Conservation (phyloP, 148 eudicot species). For the Rheum nobile region DNA sequence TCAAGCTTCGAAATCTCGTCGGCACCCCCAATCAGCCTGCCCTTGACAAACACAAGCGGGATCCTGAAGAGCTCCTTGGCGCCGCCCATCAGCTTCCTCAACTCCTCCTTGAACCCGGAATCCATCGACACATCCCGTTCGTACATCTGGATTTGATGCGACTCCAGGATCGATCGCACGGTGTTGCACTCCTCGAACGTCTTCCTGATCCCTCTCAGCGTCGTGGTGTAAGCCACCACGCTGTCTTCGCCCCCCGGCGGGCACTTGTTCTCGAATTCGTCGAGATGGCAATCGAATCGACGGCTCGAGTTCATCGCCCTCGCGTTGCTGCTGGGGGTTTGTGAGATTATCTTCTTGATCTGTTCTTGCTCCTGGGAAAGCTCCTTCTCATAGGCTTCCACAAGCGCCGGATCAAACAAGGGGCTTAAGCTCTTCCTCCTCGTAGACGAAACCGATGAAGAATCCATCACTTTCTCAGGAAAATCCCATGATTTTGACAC, state of each 20-base stretch:
- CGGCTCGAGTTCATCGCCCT: not conserved
- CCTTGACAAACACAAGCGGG: conserved; percentile 72
- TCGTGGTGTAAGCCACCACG: conserved; percentile 66
- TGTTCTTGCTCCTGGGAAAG: conserved; percentile 40
- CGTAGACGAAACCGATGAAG: conserved; percentile 12
- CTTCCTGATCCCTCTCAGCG: conserved; percentile 80
- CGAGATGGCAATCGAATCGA: conserved; percentile 14
- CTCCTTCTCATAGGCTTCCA: conserved; percentile 38
- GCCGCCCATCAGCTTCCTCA: conserved; percentile 48
- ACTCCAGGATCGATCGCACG: conserved; percentile 46
- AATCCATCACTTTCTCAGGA: conserved; percentile 20
- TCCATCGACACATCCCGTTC: conserved; percentile 91
- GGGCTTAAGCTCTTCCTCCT: conserved; percentile 54
- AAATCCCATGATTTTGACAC: conserved; percentile 25
- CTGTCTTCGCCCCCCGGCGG: conserved; percentile 57
- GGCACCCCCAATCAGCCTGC: conserved; percentile 75
- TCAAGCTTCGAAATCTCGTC: conserved; percentile 54
- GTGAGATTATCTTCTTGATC: conserved; percentile 46
- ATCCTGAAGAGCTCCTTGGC: conserved; percentile 44
- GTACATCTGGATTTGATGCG: conserved; percentile 33
- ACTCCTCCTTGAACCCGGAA: conserved; percentile 68
- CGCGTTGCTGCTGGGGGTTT: conserved; percentile 8
- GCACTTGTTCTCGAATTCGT: conserved; percentile 29
- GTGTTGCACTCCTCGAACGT: conserved; percentile 83
- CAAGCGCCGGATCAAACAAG: conserved; percentile 56